Conservation (phyloP, 2,329 filamentous ascomycete genomes). For the Herpotrichia juniperi region DNA sequence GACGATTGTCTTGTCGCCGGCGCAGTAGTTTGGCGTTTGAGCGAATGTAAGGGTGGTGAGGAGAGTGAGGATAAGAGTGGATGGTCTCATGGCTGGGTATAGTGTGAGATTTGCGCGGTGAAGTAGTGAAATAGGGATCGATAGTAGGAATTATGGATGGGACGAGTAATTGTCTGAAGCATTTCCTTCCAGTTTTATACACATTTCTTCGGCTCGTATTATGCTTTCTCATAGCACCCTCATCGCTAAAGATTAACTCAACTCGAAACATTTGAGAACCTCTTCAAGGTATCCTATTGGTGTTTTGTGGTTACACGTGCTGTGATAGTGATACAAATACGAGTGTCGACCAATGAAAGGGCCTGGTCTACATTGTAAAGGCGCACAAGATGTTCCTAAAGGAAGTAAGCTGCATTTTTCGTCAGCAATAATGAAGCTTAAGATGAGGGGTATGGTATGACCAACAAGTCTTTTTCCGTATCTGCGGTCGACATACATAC, state of each 20-base stretch:
- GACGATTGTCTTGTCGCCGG: conserved; percentile 9
- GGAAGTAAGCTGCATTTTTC: neutral
- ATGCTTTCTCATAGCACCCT: neutral
- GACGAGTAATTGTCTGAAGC: too few relatives aligned
- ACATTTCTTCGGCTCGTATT: neutral
- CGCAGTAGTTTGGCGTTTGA: conserved; percentile 8
- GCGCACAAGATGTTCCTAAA: neutral
- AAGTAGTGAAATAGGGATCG: too few relatives aligned
- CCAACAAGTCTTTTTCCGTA: too few relatives aligned
- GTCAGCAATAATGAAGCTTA: too few relatives aligned
- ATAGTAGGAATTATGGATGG: too few relatives aligned
- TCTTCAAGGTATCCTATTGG: neutral
- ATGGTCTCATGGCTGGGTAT: neutral
- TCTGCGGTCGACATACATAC: too few relatives aligned
- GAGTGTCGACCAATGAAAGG: neutral
- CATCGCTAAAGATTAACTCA: neutral
- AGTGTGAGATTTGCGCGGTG: too few relatives aligned
- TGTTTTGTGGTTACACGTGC: neutral
- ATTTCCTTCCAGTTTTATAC: too few relatives aligned
- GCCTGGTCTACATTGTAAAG: neutral
- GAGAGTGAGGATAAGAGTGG: conserved; percentile 3
- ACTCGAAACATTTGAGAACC: neutral
- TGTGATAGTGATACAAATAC: neutral
- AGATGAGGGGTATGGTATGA: neutral
- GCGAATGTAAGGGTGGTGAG: conserved; percentile 2